Evolutionary conservation across 1,139 yeast genomes (phyloP).

Genomic region (Kluyveromyces sp.): DNA sequence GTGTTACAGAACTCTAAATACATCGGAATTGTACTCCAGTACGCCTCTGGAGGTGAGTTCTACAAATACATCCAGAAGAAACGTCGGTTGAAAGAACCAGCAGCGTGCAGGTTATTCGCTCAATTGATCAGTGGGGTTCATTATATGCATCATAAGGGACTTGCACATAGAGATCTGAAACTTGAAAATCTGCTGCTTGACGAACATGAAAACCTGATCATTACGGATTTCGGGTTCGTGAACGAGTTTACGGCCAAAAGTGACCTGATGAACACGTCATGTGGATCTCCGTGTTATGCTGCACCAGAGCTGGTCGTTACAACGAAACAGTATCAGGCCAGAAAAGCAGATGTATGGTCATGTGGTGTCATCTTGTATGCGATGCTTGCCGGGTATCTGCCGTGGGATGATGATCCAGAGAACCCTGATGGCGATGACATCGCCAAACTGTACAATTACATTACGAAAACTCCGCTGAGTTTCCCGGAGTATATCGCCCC

Average conservation of each 20-base stretch:
- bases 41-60: constrained; percentile 95
- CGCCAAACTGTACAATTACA: constrained; percentile 82
- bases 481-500: constrained; percentile 94
- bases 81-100: constrained; percentile 75
- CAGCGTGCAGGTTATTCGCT: constrained; percentile 83
- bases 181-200: constrained; percentile 66
- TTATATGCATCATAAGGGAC: constrained; percentile 63
- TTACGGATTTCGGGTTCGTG: constrained; percentile 84
- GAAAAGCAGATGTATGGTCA: constrained; percentile 95
- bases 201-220: constrained; percentile 57
- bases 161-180: constrained; percentile 71
- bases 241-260: constrained; percentile 66
- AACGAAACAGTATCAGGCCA: constrained; percentile 83
- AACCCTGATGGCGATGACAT: constrained; percentile 96
- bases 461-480: constrained; percentile 83
- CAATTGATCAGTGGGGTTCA: constrained; percentile 91
- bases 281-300: constrained; percentile 98
- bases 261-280: constrained; percentile 88
- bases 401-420: constrained; percentile 95
- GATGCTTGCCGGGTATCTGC: constrained; percentile 94
- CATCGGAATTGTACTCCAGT: constrained; percentile 91
- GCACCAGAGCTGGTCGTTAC: constrained; percentile 95
- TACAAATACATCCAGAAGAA: constrained; percentile 88
- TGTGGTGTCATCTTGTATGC: constrained; percentile 93
- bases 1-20: constrained; percentile 91